Base-by-base conservation (phyloP, 192 early-diverging fungal genomes). In the Mortierella antarctica region DNA sequence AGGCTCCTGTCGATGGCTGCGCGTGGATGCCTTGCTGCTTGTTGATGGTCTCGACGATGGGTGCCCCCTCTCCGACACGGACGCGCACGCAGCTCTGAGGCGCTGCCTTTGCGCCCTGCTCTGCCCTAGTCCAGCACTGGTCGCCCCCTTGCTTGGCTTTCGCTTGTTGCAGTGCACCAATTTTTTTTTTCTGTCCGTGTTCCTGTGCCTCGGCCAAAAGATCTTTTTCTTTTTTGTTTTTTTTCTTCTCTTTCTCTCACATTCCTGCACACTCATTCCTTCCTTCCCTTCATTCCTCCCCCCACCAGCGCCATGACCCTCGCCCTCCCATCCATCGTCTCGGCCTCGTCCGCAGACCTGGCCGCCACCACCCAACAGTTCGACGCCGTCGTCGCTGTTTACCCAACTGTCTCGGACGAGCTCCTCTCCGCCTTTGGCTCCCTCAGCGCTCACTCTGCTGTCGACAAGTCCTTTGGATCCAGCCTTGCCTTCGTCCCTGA, bases 401-500 rank as follows among this genome's bases (percentile, higher is more conserved):
- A 79, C 61, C 75, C 75, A 9, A 58, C 59, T 23, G 57, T 79
- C 46, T 67, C 47, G 14, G 44, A 64, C n/a, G 62, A 71, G 23
- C 60, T 79, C n/a, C 55, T 71, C 62, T 70, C 75, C 0, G 57
- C 62, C 57, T 71, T 79, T 58, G 54, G 53, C 55, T 79, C 69
- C 31, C 56, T 79, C 39, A 52, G 20, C 50, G 44, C 57, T 40
- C 71, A 69, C 42, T 50, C 72, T 21, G 56, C 72, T 9, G 56
- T 82, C 55, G 87, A 88, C 53, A 74, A 83, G 50, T 69, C 67
- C 11, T 88, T 88, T 70, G 87, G 87, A 13, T 64, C 68, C 11
- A 56, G 44, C 5, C 51, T 86, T 18, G 70, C 82, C 46, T 5
- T 85, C 39, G 67, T 84, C 10, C 62, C 80, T 17, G 84, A 85